These are phyloP conservation scores for Cucumis melo DNA, from an alignment of 306 rosid species.

Conservation along the genomic window DNA sequence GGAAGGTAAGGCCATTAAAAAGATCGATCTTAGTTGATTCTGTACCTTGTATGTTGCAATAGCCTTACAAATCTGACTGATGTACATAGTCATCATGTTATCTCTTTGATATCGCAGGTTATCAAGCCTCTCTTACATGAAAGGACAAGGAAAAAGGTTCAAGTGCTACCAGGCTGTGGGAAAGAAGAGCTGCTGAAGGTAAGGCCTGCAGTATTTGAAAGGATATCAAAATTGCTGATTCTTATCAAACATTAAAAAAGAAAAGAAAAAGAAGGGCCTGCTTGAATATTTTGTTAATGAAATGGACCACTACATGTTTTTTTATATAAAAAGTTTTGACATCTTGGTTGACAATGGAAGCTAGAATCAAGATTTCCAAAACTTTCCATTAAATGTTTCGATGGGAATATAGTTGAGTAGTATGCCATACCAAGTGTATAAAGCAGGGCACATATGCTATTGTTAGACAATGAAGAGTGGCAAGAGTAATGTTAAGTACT, in stretches of 20 bases:
- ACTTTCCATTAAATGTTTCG: neutral
- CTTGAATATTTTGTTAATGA: neutral
- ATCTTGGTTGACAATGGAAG: neutral
- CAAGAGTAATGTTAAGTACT: neutral
- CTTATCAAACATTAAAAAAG: neutral
- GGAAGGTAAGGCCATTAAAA: constrained; percentile 55
- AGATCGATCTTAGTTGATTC: constrained; percentile 9
- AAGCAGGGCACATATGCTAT: constrained; percentile 6
- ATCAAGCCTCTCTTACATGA: constrained; percentile 97
- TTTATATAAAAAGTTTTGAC: neutral
- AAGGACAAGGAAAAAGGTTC: constrained; percentile 77
- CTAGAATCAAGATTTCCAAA: neutral
- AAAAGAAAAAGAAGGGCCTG: neutral
- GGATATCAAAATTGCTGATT: neutral
- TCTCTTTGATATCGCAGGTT: constrained; percentile 23
- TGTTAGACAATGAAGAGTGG: neutral
- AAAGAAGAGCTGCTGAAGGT: constrained; percentile 87
- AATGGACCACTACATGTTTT: neutral
- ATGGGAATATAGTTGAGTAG: neutral
- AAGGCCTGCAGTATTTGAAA: neutral
- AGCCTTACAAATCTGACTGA: neutral
- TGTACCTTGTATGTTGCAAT: neutral
- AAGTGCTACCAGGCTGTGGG: constrained; percentile 74
- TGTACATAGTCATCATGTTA: neutral
- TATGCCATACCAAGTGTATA: neutral